Evolutionary conservation across 352 stramenopile genomes (phyloP).

Genomic region (Globisporangium uncinulatum): DNA sequence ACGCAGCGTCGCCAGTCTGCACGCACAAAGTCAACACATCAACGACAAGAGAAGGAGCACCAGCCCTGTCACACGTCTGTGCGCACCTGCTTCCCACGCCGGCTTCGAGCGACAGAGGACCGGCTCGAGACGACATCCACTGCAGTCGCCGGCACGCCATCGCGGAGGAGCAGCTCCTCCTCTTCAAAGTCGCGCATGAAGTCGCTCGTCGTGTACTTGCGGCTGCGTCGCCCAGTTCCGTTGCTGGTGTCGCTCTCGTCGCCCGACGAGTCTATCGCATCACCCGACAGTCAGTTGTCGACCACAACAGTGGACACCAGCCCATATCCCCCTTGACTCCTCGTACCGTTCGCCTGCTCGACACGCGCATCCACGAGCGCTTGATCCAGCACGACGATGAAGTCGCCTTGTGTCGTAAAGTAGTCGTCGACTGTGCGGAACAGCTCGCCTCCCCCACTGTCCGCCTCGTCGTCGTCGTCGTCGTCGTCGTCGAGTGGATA

Average conservation of each 20-base stretch:
- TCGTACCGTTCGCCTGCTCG: constrained; percentile 15
- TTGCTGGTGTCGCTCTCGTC: constrained; percentile 47
- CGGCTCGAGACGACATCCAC: constrained; percentile 12
- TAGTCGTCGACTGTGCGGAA: constrained; percentile 56
- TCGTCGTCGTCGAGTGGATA: constrained; percentile 17
- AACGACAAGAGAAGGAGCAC: not conserved
- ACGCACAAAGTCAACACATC: not conserved
- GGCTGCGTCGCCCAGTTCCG: constrained; percentile 32
- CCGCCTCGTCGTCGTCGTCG: constrained; percentile 16
- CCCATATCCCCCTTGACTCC: not conserved
- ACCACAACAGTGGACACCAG: too few species aligned
- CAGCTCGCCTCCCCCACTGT: not conserved
- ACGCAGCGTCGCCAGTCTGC: constrained; percentile 10
- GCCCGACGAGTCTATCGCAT: constrained; percentile 17
- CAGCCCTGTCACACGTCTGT: not conserved
- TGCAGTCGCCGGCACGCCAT: constrained; percentile 17
- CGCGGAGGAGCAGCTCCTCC: constrained; percentile 35
- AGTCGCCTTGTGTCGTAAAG: constrained; percentile 39
- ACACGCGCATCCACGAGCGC: constrained; percentile 11
- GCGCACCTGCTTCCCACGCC: constrained; percentile 9
- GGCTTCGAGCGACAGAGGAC: not conserved
- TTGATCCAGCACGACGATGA: constrained; percentile 21
- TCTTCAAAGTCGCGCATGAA: constrained; percentile 81
- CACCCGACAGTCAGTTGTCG: too few species aligned
- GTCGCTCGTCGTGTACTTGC: constrained; percentile 69